These are phyloP conservation scores for Torulaspora maleeae DNA, from an alignment of 805 yeast genomes.

Conservation along the genomic window DNA sequence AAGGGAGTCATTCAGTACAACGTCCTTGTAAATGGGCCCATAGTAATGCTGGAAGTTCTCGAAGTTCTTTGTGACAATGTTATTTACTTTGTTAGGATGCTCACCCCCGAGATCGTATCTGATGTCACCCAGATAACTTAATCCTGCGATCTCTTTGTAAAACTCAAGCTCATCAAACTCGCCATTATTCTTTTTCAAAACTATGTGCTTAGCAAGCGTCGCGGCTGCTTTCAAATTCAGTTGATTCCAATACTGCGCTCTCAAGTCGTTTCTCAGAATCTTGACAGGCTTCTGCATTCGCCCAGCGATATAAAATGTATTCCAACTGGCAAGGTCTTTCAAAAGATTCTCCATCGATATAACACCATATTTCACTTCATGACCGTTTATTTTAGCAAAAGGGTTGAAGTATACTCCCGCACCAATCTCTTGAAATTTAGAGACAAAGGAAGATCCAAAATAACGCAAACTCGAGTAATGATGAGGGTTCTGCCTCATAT, in stretches of 20 bases:
- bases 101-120: conserved; percentile 85
- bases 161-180: conserved; percentile 57
- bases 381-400: conserved; percentile 59
- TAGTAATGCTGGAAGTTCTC: conserved; percentile 66
- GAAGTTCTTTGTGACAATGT: conserved; percentile 78
- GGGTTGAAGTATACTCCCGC: conserved; percentile 96
- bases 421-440: conserved; percentile 61
- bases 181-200: conserved; percentile 34
- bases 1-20: conserved; percentile 31
- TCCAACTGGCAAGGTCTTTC: conserved; percentile 78
- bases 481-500: conserved; percentile 57
- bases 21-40: conserved; percentile 49
- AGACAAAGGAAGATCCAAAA: conserved; percentile 56
- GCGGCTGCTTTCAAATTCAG: conserved; percentile 75
- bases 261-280: conserved; percentile 58
- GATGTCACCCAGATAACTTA: conserved; percentile 88
- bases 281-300: conserved; percentile 92
- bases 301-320: conserved; percentile 82
- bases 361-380: conserved; percentile 79
- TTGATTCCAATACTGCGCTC: conserved; percentile 63
- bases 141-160: conserved; percentile 68
- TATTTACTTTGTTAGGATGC: conserved; percentile 80
- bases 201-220: conserved; percentile 44
- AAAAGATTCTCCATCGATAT: conserved; percentile 58
- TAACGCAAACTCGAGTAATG: conserved; percentile 71